Conservation (phyloP, 345 rosid species). For the Gossypium bickii region DNA sequence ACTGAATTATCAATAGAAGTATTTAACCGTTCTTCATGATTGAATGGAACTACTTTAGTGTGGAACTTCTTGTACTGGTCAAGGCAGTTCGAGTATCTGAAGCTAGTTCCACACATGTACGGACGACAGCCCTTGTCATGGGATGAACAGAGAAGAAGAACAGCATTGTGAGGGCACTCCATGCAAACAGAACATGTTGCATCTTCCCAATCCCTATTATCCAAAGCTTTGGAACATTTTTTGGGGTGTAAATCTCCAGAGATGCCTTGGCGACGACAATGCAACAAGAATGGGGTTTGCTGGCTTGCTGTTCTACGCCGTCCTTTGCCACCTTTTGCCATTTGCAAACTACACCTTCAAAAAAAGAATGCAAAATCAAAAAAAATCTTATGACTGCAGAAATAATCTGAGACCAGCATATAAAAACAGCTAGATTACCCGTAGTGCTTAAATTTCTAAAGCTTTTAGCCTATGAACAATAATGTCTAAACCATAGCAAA, state of each 20-base stretch:
- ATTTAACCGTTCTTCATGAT: conserved; percentile 18
- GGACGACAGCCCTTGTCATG: conserved; percentile 97
- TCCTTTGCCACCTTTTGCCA: conserved; percentile 68
- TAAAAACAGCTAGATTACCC: background rate
- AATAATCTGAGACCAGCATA: background rate
- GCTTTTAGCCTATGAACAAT: conserved; percentile 1
- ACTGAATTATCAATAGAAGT: conserved; percentile 32
- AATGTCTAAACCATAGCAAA: background rate
- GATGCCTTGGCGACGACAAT: conserved; percentile 30
- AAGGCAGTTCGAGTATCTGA: conserved; percentile 88
- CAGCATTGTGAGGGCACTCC: conserved; percentile 97
- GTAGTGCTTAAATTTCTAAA: background rate
- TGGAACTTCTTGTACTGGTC: conserved; percentile 88
- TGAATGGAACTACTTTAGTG: conserved; percentile 47
- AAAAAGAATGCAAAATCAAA: conserved; percentile 4
- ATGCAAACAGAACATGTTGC: conserved; percentile 92
- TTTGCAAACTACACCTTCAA: conserved; percentile 23
- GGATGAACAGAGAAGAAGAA: conserved; percentile 95
- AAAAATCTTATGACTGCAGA: background rate
- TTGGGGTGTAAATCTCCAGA: conserved; percentile 31
- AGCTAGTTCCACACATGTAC: conserved; percentile 98
- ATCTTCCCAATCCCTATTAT: conserved; percentile 79
- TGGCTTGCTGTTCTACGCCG: conserved; percentile 51
- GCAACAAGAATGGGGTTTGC: conserved; percentile 47
- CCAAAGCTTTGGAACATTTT: conserved; percentile 49